These are phyloP conservation scores for Pseudomassariella vexata DNA, from an alignment of 2,329 filamentous ascomycete genomes.

Conservation along the genomic window DNA sequence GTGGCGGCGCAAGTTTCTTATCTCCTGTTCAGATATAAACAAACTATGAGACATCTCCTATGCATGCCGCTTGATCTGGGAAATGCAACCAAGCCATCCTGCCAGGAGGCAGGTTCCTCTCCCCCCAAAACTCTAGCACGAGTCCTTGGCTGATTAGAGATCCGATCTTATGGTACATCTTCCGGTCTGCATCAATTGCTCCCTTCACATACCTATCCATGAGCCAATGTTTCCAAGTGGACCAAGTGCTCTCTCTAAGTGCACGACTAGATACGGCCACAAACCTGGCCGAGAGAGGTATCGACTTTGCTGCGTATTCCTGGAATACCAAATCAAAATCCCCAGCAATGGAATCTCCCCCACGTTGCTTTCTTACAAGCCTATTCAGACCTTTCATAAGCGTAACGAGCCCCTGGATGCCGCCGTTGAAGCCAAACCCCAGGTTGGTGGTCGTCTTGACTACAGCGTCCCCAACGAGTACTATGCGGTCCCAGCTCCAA, in stretches of 20 bases:
- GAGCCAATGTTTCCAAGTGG: constrained; percentile 1
- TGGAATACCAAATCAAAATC: constrained; percentile 1
- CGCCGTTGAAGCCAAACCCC: constrained; percentile 2
- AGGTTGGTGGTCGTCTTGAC: constrained; percentile 2
- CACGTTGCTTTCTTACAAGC: neutral
- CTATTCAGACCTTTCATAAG: constrained; percentile 1
- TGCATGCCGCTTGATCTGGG: neutral
- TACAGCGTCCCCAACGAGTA: constrained; percentile 5
- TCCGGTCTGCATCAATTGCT: constrained; percentile 1
- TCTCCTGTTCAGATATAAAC: no score
- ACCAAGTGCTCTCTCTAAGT: neutral
- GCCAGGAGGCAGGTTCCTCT: neutral
- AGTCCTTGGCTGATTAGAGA: constrained; percentile 1
- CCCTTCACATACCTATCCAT: constrained; percentile 1
- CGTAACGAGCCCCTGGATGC: neutral
- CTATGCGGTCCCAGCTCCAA: constrained; percentile 6
- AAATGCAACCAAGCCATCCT: constrained; percentile 1
- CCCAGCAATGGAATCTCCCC: neutral
- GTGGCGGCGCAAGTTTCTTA: no score
- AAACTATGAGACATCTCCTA: no score
- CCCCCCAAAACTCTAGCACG: constrained; percentile 1
- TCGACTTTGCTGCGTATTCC: neutral
- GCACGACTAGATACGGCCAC: neutral
- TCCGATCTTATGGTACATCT: neutral
- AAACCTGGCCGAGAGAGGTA: neutral